Evolutionary conservation across 176 grass and related monocot genomes (phyloP), one percentile per base, ranked within the genome.

Genomic region (Bromus sterilis): DNA sequence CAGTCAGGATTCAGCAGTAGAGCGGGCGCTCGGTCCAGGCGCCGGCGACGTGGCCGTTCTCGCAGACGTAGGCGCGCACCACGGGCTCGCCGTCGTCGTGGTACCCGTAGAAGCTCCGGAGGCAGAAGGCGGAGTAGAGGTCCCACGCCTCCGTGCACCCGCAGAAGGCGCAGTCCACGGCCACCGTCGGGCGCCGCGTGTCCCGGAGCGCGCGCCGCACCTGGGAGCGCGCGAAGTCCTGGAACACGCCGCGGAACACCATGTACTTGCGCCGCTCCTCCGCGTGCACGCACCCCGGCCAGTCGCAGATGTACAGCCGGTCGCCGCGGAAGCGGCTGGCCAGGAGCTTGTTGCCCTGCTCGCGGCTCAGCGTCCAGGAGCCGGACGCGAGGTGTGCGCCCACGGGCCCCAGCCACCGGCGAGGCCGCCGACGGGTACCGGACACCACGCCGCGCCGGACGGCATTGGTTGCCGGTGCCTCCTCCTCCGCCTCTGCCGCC

Each of bases 21-120:
- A 99, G 88, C 5, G 96, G 86, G 8, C 79, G 91, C 43, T 99
- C 96, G 2, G 96, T 99, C 96, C 96, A 99, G 4, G 93, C 90
- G 39, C 96, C 96, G 2, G 96, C 86, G 39, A 99, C 96, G 84
- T 99, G 96, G 0, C 96, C 96, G 60, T 99, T 99, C 84, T 99
- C 87, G 66, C 96, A 99, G 46, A 95, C 96, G 79, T 83, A 95
- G 5, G 96, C 96, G 77, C 96, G 88, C 11, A 99, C 93, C 7
- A 99, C 91, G 4, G 96, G 96, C 67, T 99, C 93, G 49, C 96
- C 93, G 51, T 99, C 96, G 36, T 99, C 93, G 82, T 99, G 93
- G 86, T 93, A 99, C 6, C 96, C 96, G 73, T 91, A 89, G 86
- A 91, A 94, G 31, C 93, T 85, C 37, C 96, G 84, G 86, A 98